These are phyloP conservation scores for Microascus cirrosus DNA, from an alignment of 2,329 filamentous ascomycete genomes.

Conservation along the genomic window DNA sequence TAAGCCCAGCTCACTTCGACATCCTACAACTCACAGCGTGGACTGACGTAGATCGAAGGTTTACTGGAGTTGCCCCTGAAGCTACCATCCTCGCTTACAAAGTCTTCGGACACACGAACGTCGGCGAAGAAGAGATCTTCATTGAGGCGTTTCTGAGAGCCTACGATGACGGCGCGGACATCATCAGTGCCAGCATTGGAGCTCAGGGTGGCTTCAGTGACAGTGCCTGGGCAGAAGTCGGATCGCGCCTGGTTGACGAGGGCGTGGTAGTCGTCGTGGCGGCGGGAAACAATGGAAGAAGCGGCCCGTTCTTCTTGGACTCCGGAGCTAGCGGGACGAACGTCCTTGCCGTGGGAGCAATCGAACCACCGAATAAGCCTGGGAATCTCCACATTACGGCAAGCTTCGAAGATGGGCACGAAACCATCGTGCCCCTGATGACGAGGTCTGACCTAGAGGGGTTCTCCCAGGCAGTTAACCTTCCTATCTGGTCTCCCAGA, in stretches of 20 bases:
- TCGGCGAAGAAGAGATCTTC: constrained; percentile 16
- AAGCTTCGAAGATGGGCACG: neutral
- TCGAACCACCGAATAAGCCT: constrained; percentile 11
- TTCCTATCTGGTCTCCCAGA: constrained; percentile 12
- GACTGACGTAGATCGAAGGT: neutral
- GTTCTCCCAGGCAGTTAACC: constrained; percentile 21
- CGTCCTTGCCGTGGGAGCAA: constrained; percentile 31
- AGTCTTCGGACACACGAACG: constrained; percentile 5
- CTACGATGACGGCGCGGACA: constrained; percentile 22
- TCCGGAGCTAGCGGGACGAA: constrained; percentile 27
- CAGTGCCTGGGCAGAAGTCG: constrained; percentile 29
- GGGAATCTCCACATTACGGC: neutral
- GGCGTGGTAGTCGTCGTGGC: constrained; percentile 39
- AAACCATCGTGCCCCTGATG: neutral
- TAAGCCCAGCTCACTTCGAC: neutral
- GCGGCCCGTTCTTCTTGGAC: constrained; percentile 33
- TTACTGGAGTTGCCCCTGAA: constrained; percentile 13
- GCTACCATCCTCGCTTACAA: constrained; percentile 10
- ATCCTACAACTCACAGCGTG: neutral
- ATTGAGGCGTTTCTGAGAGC: constrained; percentile 23
- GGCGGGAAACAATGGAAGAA: constrained; percentile 37
- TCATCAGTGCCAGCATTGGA: constrained; percentile 30
- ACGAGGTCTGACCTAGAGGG: constrained; percentile 8
- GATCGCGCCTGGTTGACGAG: constrained; percentile 26
- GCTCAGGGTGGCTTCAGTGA: constrained; percentile 24